These are phyloP conservation scores for Aspergillus sp. DNA, from an alignment of 2,329 filamentous ascomycete genomes.

Conservation along the genomic window DNA sequence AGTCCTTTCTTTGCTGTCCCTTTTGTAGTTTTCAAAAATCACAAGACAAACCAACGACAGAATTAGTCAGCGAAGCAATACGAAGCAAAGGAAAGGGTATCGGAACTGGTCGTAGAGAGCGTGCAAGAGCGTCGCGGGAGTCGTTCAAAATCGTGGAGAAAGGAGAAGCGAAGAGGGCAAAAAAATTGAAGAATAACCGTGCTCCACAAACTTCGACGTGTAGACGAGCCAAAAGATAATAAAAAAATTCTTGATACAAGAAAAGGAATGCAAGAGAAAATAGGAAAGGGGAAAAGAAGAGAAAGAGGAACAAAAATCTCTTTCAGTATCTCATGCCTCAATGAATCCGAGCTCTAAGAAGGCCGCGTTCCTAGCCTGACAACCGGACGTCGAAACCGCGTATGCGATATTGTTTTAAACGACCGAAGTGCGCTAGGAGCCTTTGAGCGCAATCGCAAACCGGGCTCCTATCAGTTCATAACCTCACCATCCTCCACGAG, in stretches of 20 bases:
- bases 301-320: constrained; percentile 1
- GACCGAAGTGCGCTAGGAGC: constrained; percentile 31
- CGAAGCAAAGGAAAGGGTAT: constrained; percentile 11
- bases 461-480: constrained; percentile 33
- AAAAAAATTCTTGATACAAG: constrained; percentile 11
- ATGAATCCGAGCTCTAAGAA: constrained; percentile 10
- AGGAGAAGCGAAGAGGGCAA: constrained; percentile 14
- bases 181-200: constrained; percentile 1
- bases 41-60: neutral
- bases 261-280: neutral
- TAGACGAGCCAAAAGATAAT: constrained; percentile 12
- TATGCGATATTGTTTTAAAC: constrained; percentile 12
- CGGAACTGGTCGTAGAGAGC: constrained; percentile 26
- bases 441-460: constrained; percentile 34
- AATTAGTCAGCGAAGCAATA: neutral
- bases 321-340: constrained; percentile 25
- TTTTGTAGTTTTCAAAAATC: neutral
- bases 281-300: neutral
- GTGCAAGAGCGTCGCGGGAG: constrained; percentile 27
- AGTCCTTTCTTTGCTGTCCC: constrained; percentile 4
- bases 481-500: constrained; percentile 31
- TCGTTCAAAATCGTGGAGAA: constrained; percentile 28
- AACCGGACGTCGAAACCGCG: constrained; percentile 12
- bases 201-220: constrained; percentile 15
- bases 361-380: constrained; percentile 15